Percentiles rank a stretch among this genome's conserved stretches.
phyloP scores from a whole-genome alignment of 2,329 filamentous ascomycete species.

The Metarhizium rileyi region DNA sequence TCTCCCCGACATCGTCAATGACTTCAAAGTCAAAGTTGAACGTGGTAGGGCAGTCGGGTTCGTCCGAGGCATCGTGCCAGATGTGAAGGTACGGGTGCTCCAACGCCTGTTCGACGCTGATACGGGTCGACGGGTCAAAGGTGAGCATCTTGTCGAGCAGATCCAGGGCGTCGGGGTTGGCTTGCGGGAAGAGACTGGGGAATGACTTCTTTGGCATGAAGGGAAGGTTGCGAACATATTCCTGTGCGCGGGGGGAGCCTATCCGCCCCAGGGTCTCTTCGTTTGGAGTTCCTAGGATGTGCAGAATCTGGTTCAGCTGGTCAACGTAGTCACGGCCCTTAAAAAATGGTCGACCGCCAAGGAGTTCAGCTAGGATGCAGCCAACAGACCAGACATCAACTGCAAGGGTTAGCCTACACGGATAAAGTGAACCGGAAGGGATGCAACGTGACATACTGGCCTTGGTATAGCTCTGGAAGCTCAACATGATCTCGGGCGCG shows the following conservation, averaged over 20 bases:
- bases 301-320: slow-evolving; percentile 97
- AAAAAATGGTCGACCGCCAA: slow-evolving; percentile 96
- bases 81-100: slow-evolving; percentile 96
- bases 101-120: slow-evolving; percentile 88
- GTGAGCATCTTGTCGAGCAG: slow-evolving; percentile 95
- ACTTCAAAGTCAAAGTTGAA: slow-evolving; percentile 99
- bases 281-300: slow-evolving; percentile 93
- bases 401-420: slow-evolving; percentile 24
- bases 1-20: slow-evolving; percentile 87
- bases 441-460: slow-evolving; percentile 63
- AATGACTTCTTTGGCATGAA: slow-evolving; percentile 93
- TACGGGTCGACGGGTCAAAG: slow-evolving; percentile 88
- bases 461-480: slow-evolving; percentile 99
- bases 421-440: no score
- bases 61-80: slow-evolving; percentile 96
- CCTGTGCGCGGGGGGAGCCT: slow-evolving; percentile 88
- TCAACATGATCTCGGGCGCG: slow-evolving; percentile 98
- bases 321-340: slow-evolving; percentile 99
- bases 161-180: slow-evolving; percentile 92
- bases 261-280: slow-evolving; percentile 91
- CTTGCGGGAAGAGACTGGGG: slow-evolving; percentile 78
- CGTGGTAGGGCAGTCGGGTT: slow-evolving; percentile 83
- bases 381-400: slow-evolving; percentile 99
- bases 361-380: slow-evolving; percentile 91
- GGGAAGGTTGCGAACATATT: slow-evolving; percentile 94